Evolutionary conservation across 805 yeast species (phyloP), one percentile per base, ranked within the genome.

Genomic region (Candida maesae): DNA sequence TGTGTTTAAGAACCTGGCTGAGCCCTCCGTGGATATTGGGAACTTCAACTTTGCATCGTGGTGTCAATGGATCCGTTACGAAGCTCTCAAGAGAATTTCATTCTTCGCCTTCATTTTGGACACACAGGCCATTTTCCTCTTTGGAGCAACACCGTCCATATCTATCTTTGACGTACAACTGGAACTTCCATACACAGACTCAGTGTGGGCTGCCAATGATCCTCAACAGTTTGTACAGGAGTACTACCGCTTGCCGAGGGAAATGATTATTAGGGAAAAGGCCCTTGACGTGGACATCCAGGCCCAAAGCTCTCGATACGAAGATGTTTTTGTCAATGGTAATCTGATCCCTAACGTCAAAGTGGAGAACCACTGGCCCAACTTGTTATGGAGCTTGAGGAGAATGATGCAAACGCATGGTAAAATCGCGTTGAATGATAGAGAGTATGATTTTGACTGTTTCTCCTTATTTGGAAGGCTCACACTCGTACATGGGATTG

Each of bases 61-160:
- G 80, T 44, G 52, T 8, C 61, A 65, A 16, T 75, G 80, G 80
- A 60, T 68, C 3, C 42, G 58, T 18, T 67, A 65, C 46, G 80
- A 76, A 47, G 56, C 68, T 24, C 51, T 64, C 41, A 75, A 73
- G 47, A 52, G 76, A 40, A 47, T 65, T 4, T 66, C 68, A 0
- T 70, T 61, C 36, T 67, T 71, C 42, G 67, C 64, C n/a, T 68
- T 66, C 41, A 51, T 69, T 1, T 50, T 65, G 30, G 76, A 71
- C 43, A 53, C 71, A 4, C 73, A 69, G 40, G 64, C 59, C 15
- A 62, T 67, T 1, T 58, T 65, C 19, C 54, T 70, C 12, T 57
- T 60, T 39, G 52, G 61, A 3, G 61, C 57, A 24, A 52, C 60
- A 8, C 58, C 63, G 12, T 51, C 62, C 21, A 36, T 71, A 13